Conservation (phyloP, 768 basidiomycete genomes). For the Kwoniella sp. region DNA sequence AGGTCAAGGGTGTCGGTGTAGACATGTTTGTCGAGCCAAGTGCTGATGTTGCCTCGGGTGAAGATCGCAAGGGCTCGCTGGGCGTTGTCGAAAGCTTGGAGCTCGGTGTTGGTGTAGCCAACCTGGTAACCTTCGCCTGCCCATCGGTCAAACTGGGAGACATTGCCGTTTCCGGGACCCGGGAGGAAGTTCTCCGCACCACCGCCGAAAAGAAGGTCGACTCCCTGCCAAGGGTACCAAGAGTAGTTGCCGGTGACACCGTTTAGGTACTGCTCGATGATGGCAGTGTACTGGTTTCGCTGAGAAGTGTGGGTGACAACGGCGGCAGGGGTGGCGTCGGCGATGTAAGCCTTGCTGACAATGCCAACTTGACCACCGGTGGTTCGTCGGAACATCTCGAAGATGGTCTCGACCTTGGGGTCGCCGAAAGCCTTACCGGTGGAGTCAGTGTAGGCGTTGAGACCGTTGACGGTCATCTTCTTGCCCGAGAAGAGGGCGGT, state of each 20-base stretch:
- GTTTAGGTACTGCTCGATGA: slow-evolving; percentile 49
- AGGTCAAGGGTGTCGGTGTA: slow-evolving; percentile 31
- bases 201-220: slow-evolving; percentile 43
- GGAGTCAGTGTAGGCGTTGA: slow-evolving; percentile 48
- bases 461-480: slow-evolving; percentile 50
- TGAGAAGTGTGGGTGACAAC: slow-evolving; percentile 45
- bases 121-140: slow-evolving; percentile 45
- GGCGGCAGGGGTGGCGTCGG: slow-evolving; percentile 51
- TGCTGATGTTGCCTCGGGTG: slow-evolving; percentile 46
- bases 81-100: slow-evolving; percentile 38
- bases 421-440: slow-evolving; percentile 43
- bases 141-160: slow-evolving; percentile 39
- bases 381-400: slow-evolving; percentile 46
- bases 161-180: slow-evolving; percentile 30
- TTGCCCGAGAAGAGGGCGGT: slow-evolving; percentile 50
- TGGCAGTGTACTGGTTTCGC: slow-evolving; percentile 43
- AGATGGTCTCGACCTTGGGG: slow-evolving; percentile 50
- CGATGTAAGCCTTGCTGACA: slow-evolving; percentile 51
- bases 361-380: slow-evolving; percentile 49
- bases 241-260: slow-evolving; percentile 47
- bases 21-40: slow-evolving; percentile 52
- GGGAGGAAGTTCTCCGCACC: slow-evolving; percentile 50
- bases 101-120: slow-evolving; percentile 45
- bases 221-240: slow-evolving; percentile 49
- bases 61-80: slow-evolving; percentile 50